Evolutionary conservation across 2,329 filamentous ascomycete species (phyloP).

Genomic region (Xylariales sp.): DNA sequence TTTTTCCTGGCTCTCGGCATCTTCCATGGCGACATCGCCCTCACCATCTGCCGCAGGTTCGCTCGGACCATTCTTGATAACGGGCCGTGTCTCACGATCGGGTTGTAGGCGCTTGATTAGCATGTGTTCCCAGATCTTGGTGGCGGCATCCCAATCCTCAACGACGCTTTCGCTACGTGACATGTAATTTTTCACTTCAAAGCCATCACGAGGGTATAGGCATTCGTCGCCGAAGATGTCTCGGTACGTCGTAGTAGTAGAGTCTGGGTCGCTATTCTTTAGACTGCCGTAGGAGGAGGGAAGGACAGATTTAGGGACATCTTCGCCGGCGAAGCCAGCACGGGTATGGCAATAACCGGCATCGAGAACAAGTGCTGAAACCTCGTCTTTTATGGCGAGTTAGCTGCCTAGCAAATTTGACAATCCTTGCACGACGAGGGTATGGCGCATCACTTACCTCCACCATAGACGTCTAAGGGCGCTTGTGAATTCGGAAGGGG

Average conservation of each 20-base stretch:
- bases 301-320: slow-evolving; percentile 92
- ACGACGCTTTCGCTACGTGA: slow-evolving; percentile 83
- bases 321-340: slow-evolving; percentile 97
- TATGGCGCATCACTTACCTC: slow-evolving; percentile 44
- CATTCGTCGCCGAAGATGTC: slow-evolving; percentile 91
- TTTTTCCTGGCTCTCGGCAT: slow-evolving; percentile 75
- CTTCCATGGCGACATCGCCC: slow-evolving; percentile 70
- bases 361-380: slow-evolving; percentile 95
- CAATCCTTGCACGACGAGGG: slow-evolving; percentile 28
- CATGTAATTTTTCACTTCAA: slow-evolving; percentile 94
- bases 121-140: slow-evolving; percentile 91
- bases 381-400: slow-evolving; percentile 76
- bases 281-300: slow-evolving; percentile 86
- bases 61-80: slow-evolving; percentile 81
- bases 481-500: slow-evolving; percentile 47
- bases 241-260: slow-evolving; percentile 51
- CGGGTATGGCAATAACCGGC: slow-evolving; percentile 91
- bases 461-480: slow-evolving; percentile 50
- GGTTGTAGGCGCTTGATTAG: slow-evolving; percentile 90
- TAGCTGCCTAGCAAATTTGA: slow-evolving; percentile 6
- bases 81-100: slow-evolving; percentile 73
- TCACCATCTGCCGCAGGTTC: slow-evolving; percentile 74
- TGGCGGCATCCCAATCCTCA: slow-evolving; percentile 94
- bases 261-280: slow-evolving; percentile 60
- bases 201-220: slow-evolving; percentile 78